Conservation (phyloP, 306 rosid species). For the Fragaria vesca region DNA sequence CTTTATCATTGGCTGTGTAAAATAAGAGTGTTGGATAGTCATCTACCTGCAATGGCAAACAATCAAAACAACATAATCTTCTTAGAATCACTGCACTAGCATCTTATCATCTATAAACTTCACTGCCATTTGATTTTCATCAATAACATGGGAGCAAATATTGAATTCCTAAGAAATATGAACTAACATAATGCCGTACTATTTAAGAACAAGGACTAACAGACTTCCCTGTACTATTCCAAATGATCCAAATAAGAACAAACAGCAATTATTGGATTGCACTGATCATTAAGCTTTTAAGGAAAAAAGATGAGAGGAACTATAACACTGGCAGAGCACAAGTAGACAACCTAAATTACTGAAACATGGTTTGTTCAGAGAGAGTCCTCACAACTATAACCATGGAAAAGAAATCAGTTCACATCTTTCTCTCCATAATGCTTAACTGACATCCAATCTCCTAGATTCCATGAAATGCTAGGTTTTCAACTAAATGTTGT, state of each 20-base stretch:
- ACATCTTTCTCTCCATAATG: neutral
- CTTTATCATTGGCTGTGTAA: slow-evolving; percentile 57
- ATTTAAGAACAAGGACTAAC: neutral
- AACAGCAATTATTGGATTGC: neutral
- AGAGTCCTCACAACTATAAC: neutral
- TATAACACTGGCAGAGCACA: neutral
- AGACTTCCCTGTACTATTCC: neutral
- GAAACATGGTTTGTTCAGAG: neutral
- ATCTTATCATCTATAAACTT: neutral
- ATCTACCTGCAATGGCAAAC: slow-evolving; percentile 50
- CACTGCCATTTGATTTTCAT: neutral
- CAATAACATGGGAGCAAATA: neutral
- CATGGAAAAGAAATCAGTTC: neutral
- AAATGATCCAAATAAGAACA: neutral
- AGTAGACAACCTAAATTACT: neutral
- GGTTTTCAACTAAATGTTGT: neutral
- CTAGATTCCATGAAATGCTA: neutral
- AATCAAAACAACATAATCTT: neutral
- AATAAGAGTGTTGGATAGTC: slow-evolving; percentile 81
- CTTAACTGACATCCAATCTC: neutral
- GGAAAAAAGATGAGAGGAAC: neutral
- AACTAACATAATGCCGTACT: neutral
- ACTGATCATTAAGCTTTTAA: neutral
- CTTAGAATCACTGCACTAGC: neutral
- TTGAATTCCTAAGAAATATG: neutral